These are phyloP conservation scores for Ogataea degrootiae DNA, from an alignment of 805 yeast species.

Conservation along the genomic window DNA sequence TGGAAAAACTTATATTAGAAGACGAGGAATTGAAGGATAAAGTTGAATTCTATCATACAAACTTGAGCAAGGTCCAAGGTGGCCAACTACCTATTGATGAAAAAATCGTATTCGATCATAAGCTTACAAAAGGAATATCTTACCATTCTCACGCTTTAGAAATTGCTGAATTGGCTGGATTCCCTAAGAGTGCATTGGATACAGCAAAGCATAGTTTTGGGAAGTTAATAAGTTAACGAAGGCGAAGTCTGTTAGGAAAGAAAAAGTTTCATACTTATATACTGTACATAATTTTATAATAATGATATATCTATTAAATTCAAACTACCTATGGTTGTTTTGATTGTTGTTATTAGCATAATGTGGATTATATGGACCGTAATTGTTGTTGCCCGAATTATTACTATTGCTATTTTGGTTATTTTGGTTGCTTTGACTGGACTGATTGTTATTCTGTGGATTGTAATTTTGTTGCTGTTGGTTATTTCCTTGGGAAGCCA, in stretches of 20 bases:
- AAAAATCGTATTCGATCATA: constrained; percentile 47
- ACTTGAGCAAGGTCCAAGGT: constrained; percentile 13
- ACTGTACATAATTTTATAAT: background rate
- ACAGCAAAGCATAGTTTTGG: constrained; percentile 41
- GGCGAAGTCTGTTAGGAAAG: too few species aligned
- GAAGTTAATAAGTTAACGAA: constrained; percentile 1
- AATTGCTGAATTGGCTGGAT: constrained; percentile 76
- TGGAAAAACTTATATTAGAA: constrained; percentile 35
- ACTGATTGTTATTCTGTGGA: background rate
- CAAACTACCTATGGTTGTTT: background rate
- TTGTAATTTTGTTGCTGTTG: background rate
- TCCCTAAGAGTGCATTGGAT: constrained; percentile 55
- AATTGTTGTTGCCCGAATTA: constrained; percentile 14
- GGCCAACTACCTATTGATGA: constrained; percentile 24
- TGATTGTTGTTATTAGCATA: background rate
- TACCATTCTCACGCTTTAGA: constrained; percentile 69
- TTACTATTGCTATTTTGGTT: background rate
- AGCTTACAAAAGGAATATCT: constrained; percentile 62
- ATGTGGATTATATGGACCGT: constrained; percentile 16
- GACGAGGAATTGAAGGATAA: constrained; percentile 24
- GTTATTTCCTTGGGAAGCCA: background rate
- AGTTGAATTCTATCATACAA: constrained; percentile 25
- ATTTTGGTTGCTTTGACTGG: background rate
- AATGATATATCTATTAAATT: background rate
- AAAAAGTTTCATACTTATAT: background rate